These are phyloP conservation scores for Aquilaria agallochum DNA, from an alignment of 441 rosid genomes.

Conservation along the genomic window DNA sequence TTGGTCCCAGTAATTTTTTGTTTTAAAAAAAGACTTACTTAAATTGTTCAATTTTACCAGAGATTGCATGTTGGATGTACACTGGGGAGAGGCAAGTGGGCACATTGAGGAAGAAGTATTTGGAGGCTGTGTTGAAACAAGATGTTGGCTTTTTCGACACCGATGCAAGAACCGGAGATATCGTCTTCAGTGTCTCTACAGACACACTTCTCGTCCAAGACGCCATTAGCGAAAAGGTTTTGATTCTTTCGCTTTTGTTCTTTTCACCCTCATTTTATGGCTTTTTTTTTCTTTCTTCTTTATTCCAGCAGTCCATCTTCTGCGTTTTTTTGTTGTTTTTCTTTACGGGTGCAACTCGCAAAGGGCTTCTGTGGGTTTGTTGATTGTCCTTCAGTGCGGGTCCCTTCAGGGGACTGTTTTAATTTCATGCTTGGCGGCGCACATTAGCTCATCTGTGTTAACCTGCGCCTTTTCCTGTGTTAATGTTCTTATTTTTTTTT, in stretches of 20 bases:
- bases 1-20: not conserved
- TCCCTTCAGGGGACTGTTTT: constrained; percentile 22
- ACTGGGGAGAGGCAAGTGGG: constrained; percentile 93
- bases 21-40: not conserved
- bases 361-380: constrained; percentile 22
- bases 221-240: constrained; percentile 97
- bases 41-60: constrained; percentile 27
- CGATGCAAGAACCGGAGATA: constrained; percentile 96
- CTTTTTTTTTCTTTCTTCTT: not conserved
- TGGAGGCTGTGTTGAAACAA: constrained; percentile 92
- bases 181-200: constrained; percentile 95
- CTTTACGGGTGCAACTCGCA: constrained; percentile 14
- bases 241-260: not conserved
- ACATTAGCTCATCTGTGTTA: constrained; percentile 38
- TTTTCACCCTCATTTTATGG: not conserved
- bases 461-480: constrained; percentile 26
- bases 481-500: constrained; percentile 1
- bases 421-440: constrained; percentile 21
- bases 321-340: constrained; percentile 5
- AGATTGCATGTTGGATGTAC: constrained; percentile 98
- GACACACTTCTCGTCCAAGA: constrained; percentile 99
- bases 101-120: constrained; percentile 82
- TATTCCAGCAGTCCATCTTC: not conserved
- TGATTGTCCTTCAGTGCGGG: constrained; percentile 31
- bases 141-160: constrained; percentile 98